Evolutionary conservation across 148 eudicot species (phyloP).

Genomic region (Vaccinium corymbosum): DNA sequence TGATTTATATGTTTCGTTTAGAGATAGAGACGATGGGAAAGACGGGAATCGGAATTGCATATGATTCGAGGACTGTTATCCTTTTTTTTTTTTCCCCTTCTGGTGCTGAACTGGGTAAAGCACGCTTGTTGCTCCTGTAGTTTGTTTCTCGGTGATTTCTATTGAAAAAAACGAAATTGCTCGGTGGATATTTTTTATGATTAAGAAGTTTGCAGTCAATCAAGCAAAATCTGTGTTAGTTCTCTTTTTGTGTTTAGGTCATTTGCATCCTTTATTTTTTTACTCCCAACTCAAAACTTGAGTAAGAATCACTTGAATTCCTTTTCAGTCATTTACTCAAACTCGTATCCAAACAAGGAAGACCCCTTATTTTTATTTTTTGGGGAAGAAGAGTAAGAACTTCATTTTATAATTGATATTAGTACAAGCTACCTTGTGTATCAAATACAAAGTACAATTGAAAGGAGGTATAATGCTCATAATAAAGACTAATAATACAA

Average conservation of each 20-base stretch:
- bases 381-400: too few species aligned
- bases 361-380: too few species aligned
- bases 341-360: too few species aligned
- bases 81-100: not conserved
- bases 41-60: not conserved
- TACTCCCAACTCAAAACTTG: too few species aligned
- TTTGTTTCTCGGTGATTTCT: not conserved
- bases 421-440: too few species aligned
- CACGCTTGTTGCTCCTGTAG: not conserved
- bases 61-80: not conserved
- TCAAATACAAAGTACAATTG: too few species aligned
- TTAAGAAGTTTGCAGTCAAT: not conserved
- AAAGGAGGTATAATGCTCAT: too few species aligned
- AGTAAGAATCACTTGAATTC: too few species aligned
- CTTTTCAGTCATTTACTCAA: too few species aligned
- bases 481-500: too few species aligned
- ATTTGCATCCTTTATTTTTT: too few species aligned
- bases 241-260: not conserved
- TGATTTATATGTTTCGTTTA: not conserved
- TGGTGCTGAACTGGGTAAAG: not conserved
- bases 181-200: not conserved
- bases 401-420: too few species aligned
- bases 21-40: not conserved
- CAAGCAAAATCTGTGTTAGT: not conserved
- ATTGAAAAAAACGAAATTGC: not conserved